Evolutionary conservation across 768 basidiomycete species (phyloP).

Genomic region (Trametes coccinea): DNA sequence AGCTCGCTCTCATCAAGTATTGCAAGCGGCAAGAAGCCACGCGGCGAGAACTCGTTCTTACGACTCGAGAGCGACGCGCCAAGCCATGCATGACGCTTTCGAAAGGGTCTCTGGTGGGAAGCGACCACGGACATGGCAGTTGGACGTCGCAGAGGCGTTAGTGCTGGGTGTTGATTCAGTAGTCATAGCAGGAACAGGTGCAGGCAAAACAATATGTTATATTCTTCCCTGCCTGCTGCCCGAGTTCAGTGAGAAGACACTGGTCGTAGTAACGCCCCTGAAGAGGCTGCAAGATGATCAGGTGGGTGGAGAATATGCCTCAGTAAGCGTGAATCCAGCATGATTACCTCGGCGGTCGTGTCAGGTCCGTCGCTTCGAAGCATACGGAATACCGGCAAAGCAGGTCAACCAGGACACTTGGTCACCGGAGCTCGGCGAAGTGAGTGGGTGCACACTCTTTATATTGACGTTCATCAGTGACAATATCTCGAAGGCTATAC

Average conservation of each 20-base stretch:
- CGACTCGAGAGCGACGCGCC: not conserved
- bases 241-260: conserved; percentile 1
- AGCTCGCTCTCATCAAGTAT: not conserved
- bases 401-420: not conserved
- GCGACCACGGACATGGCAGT: not conserved
- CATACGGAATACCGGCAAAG: not conserved
- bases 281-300: conserved; percentile 28
- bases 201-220: conserved; percentile 30
- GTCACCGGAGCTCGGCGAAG: not conserved
- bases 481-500: not conserved
- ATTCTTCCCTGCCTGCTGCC: conserved; percentile 24
- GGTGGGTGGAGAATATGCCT: conserved; percentile 10
- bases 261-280: conserved; percentile 26
- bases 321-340: not conserved
- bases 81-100: not conserved
- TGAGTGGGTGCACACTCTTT: not conserved
- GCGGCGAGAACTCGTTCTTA: not conserved
- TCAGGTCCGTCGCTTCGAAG: not conserved
- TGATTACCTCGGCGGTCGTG: not conserved
- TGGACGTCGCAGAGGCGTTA: conserved; percentile 7
- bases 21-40: not conserved
- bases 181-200: conserved; percentile 21
- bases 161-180: conserved; percentile 16
- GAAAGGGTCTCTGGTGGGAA: not conserved
- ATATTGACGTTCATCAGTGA: too few species aligned